Conservation (phyloP, 306 rosid genomes). For the Castanea crenata region DNA sequence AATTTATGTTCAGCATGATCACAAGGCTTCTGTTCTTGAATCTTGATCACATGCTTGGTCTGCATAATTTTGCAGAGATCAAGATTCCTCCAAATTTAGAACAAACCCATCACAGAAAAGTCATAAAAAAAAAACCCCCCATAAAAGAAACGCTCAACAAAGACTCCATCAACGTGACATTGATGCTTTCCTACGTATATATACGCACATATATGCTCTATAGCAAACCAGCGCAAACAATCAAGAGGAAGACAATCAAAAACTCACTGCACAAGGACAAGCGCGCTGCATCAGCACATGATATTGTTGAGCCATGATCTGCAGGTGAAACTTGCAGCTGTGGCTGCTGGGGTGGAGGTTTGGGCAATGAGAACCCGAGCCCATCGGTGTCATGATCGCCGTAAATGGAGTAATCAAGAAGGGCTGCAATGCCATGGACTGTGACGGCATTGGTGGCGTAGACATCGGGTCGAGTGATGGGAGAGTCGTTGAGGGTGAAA, state of each 20-base stretch:
- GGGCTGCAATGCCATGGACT: constrained; percentile 44
- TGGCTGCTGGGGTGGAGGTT: not conserved
- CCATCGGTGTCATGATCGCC: constrained; percentile 19
- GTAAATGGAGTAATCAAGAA: constrained; percentile 51
- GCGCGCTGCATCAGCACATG: constrained; percentile 21
- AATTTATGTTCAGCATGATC: not conserved
- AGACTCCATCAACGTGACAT: no score
- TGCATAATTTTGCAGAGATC: not conserved
- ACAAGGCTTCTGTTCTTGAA: not conserved
- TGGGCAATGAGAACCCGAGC: not conserved
- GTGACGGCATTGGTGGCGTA: constrained; percentile 37
- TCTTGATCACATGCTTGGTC: not conserved
- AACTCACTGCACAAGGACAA: constrained; percentile 18
- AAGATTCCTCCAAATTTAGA: not conserved
- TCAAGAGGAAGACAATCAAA: constrained; percentile 27
- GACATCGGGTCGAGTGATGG: constrained; percentile 50
- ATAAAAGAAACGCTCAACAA: not conserved
- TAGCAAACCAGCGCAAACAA: constrained; percentile 21
- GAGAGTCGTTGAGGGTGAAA: constrained; percentile 48
- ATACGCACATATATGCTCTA: not conserved
- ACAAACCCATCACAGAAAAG: not conserved
- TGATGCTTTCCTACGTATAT: no score
- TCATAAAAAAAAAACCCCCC: not conserved
- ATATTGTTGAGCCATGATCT: not conserved
- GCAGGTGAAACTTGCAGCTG: not conserved